phyloP scores from a whole-genome alignment of 805 yeast species.

The Spathaspora arborariae region DNA sequence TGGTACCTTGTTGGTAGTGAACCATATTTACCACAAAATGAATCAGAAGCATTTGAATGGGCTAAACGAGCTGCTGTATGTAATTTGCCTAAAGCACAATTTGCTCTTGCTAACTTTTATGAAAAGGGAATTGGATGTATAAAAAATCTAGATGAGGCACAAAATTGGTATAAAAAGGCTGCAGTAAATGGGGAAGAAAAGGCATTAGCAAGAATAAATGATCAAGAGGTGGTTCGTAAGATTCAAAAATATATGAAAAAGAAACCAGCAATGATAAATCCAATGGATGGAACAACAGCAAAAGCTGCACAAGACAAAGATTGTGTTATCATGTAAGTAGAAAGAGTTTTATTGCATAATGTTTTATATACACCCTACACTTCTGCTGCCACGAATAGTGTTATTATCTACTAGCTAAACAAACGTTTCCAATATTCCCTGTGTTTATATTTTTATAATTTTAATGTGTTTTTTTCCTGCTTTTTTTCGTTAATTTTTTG shows the following conservation, averaged over 20 bases:
- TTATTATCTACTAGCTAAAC: neutral
- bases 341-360: neutral
- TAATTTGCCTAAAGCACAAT: conserved; percentile 78
- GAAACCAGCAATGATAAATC: conserved; percentile 10
- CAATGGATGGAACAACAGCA: conserved; percentile 4
- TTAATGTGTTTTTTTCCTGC: neutral
- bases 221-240: conserved; percentile 27
- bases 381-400: neutral
- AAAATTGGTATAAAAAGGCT: conserved; percentile 73
- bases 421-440: neutral
- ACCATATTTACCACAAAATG: conserved; percentile 74
- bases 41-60: conserved; percentile 91
- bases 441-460: neutral
- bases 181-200: conserved; percentile 52
- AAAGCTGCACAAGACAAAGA: conserved; percentile 34
- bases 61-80: conserved; percentile 79
- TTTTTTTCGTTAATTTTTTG: too few relatives aligned
- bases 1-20: conserved; percentile 94
- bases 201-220: conserved; percentile 28
- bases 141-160: conserved; percentile 51
- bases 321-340: conserved; percentile 37
- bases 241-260: conserved; percentile 28
- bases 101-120: conserved; percentile 75
- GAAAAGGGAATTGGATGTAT: conserved; percentile 88
- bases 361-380: too few relatives aligned